Percentiles rank a stretch among this genome's conserved stretches.
These are phyloP conservation scores for Staphylotrichum tortipilum DNA, from an alignment of 495 filamentous ascomycete genomes.

Conservation along the genomic window DNA sequence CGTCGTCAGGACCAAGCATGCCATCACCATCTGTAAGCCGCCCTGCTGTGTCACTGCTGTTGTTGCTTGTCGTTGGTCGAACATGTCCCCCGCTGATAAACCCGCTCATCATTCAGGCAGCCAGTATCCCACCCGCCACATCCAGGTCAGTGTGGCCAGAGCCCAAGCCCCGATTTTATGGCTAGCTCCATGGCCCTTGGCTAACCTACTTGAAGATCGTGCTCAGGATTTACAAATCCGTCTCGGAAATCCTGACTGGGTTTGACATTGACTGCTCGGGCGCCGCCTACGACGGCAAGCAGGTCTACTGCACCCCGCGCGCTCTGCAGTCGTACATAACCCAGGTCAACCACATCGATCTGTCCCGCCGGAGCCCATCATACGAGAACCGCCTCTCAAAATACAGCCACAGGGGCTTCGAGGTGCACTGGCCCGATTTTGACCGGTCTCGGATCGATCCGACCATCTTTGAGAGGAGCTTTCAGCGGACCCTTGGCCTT, in stretches of 20 bases:
- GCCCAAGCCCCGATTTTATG: not conserved
- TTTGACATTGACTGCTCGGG: constrained; percentile 82
- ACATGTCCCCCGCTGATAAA: no score
- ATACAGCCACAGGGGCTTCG: constrained; percentile 74
- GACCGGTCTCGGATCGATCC: constrained; percentile 68
- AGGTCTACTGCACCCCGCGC: constrained; percentile 65
- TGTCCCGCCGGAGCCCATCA: constrained; percentile 68
- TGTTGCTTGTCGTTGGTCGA: no score
- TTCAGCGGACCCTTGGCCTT: constrained; percentile 63
- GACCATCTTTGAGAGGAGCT: constrained; percentile 75
- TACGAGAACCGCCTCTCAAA: constrained; percentile 86
- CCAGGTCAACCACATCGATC: constrained; percentile 70
- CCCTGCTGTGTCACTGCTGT: no score
- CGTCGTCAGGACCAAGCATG: constrained; percentile 70
- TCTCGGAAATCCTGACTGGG: constrained; percentile 73
- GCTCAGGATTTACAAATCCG: constrained; percentile 69
- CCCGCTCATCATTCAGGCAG: constrained; percentile 36
- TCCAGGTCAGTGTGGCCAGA: no score
- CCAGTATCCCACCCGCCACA: constrained; percentile 73
- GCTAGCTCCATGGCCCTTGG: not conserved
- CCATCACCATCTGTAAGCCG: constrained; percentile 58
- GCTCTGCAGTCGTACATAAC: constrained; percentile 66
- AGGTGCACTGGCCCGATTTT: constrained; percentile 66
- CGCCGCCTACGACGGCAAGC: constrained; percentile 66
- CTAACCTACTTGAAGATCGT: constrained; percentile 52